phyloP scores from a whole-genome alignment of 805 yeast species.

The Candida manassasensis region DNA sequence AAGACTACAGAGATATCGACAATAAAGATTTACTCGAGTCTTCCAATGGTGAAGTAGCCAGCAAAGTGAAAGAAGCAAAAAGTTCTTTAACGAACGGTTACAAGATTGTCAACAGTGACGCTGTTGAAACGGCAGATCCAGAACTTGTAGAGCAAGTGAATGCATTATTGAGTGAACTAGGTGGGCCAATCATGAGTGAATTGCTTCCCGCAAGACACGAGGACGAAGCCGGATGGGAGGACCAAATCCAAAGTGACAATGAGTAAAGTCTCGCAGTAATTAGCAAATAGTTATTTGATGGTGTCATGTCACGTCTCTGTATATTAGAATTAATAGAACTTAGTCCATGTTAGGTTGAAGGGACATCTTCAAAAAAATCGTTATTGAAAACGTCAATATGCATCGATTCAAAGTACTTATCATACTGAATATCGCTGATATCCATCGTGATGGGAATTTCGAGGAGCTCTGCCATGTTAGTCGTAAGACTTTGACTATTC shows the following conservation, averaged over 20 bases:
- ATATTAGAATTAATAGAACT: neutral
- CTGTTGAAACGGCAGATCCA: slow-evolving; percentile 45
- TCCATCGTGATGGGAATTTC: slow-evolving; percentile 3
- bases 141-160: slow-evolving; percentile 56
- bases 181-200: slow-evolving; percentile 52
- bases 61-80: slow-evolving; percentile 36
- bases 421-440: slow-evolving; percentile 12
- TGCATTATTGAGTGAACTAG: slow-evolving; percentile 49
- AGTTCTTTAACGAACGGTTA: slow-evolving; percentile 42
- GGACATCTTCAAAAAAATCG: slow-evolving; percentile 23
- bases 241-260: slow-evolving; percentile 41
- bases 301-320: neutral
- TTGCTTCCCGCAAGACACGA: slow-evolving; percentile 28
- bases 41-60: slow-evolving; percentile 23
- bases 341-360: slow-evolving; percentile 1
- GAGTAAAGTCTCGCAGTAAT: slow-evolving; percentile 8
- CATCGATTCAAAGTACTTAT: slow-evolving; percentile 22
- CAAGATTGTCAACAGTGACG: slow-evolving; percentile 35
- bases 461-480: neutral
- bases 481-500: neutral
- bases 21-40: slow-evolving; percentile 17
- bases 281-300: neutral
- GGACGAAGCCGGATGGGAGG: slow-evolving; percentile 49
- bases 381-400: slow-evolving; percentile 24
- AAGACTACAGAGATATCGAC: slow-evolving; percentile 40